Evolutionary conservation across 2,329 filamentous ascomycete genomes (phyloP).

Genomic region (Aspergillus ruber): DNA sequence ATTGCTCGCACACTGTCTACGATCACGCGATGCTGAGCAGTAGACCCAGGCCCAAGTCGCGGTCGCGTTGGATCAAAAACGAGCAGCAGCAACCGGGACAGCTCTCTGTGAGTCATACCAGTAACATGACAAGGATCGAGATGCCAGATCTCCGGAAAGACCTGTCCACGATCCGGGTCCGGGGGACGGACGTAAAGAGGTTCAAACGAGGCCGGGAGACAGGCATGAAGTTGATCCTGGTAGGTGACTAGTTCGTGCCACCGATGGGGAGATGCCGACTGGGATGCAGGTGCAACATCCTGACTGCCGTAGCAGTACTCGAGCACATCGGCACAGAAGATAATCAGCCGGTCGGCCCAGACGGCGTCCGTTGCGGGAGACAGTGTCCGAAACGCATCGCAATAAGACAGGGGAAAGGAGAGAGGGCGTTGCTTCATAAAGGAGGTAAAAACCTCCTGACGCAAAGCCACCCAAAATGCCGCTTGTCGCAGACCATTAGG

Average conservation of each 20-base stretch:
- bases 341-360: slow-evolving; percentile 48
- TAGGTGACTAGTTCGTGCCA: slow-evolving; percentile 36
- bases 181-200: slow-evolving; percentile 47
- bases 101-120: slow-evolving; percentile 54
- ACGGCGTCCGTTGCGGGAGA: slow-evolving; percentile 27
- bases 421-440: slow-evolving; percentile 36
- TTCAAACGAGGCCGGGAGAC: slow-evolving; percentile 48
- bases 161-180: slow-evolving; percentile 26
- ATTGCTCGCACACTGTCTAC: slow-evolving; percentile 29
- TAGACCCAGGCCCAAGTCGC: slow-evolving; percentile 36
- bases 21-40: slow-evolving; percentile 9
- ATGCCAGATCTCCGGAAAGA: slow-evolving; percentile 56
- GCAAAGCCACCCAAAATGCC: slow-evolving; percentile 43
- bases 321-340: slow-evolving; percentile 58
- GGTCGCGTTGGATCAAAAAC: slow-evolving; percentile 52
- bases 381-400: slow-evolving; percentile 28
- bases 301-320: slow-evolving; percentile 52
- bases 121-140: slow-evolving; percentile 53
- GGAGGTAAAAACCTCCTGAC: slow-evolving; percentile 46
- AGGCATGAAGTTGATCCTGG: slow-evolving; percentile 42
- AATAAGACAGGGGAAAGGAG: slow-evolving; percentile 33
- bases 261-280: slow-evolving; percentile 14
- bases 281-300: slow-evolving; percentile 4
- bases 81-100: slow-evolving; percentile 52
- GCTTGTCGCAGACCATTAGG: slow-evolving; percentile 34